Evolutionary conservation across 768 basidiomycete genomes (phyloP), one percentile per base, ranked within the genome.

Genomic region (Brasilioporus rufonigricans): DNA sequence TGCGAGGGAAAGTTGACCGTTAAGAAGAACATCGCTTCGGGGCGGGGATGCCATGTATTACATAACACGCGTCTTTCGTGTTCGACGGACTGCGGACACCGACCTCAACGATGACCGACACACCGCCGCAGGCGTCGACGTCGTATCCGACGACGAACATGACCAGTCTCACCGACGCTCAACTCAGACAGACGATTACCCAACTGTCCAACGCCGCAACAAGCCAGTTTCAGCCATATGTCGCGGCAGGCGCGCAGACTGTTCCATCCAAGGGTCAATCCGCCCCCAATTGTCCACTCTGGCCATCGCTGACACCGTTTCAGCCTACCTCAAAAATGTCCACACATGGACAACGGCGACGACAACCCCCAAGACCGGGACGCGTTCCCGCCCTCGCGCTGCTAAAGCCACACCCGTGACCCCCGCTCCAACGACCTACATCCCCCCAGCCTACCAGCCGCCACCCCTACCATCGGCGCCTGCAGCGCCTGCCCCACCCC

Each of bases 241-340:
- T 63, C 43, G 57, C 71, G 29, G 48, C 71, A 13, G 61, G 72
- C 51, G 63, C 74, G 16, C 71, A 62, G 52, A 38, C 55, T 23
- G 63, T 59, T 8, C 63, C 65, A 31, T 61, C 69, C 24, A 72
- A 72, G 53, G 71, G 70, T 73, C 39, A 43, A 56, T 31, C 19
- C 36, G 16, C 35, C 14, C 27, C 12, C 18, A 26, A 24, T 21
- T 4, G 2, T 19, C 33, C 49, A 13, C 46, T 16, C 19, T 38
- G n/a, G 21, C 12, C 1, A 39, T 38, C 29, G 11, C 74, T 76
- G 39, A 61, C 33, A 5, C 27, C 16, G 14, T 10, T 24, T 32
- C 41, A 82, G 81, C 80, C 2, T 89, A 89, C 64, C 74, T 81
- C 56, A 86, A 83, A 77, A 89, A 89, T 60, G 73, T 89, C 16